A percentile compares a stretch with the other conserved stretches of the same genome.
Conservation (phyloP, 768 basidiomycete genomes). For the Clavaria fumosa region DNA sequence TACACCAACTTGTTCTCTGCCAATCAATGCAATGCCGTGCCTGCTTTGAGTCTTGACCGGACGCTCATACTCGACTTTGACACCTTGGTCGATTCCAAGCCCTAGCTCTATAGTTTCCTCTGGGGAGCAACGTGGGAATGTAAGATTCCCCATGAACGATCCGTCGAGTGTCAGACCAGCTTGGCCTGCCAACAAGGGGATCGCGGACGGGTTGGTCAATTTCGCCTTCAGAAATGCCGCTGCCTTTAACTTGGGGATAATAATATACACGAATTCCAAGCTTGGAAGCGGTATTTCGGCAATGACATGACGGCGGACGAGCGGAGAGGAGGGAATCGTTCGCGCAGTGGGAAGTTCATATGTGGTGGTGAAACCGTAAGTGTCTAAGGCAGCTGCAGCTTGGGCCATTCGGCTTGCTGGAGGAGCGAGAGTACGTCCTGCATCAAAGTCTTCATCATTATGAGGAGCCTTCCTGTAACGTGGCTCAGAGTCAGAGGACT, state of each 20-base stretch:
- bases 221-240: conserved; percentile 3
- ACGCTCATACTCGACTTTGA: conserved; percentile 4
- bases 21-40: background rate
- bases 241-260: conserved; percentile 1
- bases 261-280: conserved; percentile 2
- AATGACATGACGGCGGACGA: conserved; percentile 2
- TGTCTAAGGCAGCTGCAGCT: background rate
- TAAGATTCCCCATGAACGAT: conserved; percentile 1
- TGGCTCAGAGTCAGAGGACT: too few species aligned
- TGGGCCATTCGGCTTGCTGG: background rate
- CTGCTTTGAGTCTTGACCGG: conserved; percentile 1
- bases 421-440: conserved; percentile 1
- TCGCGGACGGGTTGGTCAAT: background rate
- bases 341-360: conserved; percentile 4
- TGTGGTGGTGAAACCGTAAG: conserved; percentile 2
- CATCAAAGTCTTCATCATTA: too few species aligned
- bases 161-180: conserved; percentile 2
- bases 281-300: conserved; percentile 1
- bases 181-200: background rate
- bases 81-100: conserved; percentile 3
- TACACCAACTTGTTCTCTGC: background rate
- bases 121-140: conserved; percentile 1
- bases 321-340: conserved; percentile 1
- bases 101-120: conserved; percentile 2
- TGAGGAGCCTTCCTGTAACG: too few species aligned